Base-by-base conservation (phyloP, 352 stramenopile species). In the Pythium inflatum region DNA sequence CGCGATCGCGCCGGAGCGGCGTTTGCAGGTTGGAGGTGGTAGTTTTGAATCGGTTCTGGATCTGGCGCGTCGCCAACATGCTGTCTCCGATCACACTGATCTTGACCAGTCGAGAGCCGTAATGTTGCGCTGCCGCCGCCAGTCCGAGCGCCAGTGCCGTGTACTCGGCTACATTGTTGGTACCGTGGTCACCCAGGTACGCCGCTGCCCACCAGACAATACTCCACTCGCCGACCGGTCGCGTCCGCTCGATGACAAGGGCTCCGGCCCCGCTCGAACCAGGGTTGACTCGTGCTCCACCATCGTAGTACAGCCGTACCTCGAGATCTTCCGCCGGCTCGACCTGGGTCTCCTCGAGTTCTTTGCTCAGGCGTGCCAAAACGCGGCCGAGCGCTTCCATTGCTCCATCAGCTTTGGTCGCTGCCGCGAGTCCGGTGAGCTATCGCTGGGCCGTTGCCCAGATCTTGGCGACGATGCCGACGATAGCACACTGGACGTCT, bases 71-170 rank as follows among this genome's bases (percentile, higher is more conserved):
- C 9, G 25, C 50, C 1, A 58, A 16, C 5, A 25, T 3, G 28
- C 31, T 58, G 31, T 58, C 50, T 8, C 50, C 50, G 28, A 58
- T 58, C 7, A 58, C n/a, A 27, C 24, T 14, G 18, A 58, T n/a
- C 18, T 13, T 13, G 50, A 43, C 25, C 11, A 9, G 20, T 14
- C 11, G 1, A 12, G 30, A 5, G 27, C 28, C 11, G 14, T 43
- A 41, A n/a, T 27, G 50, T 13, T 41, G 27, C 1, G 7, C 25
- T 3, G n/a, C 22, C 31, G 13, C 50, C 14, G 36, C 11, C 2
- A 41, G 27, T 2, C 50, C 50, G 27, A 28, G 13, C 14, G 50
- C 30, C 6, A 41, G 50, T 5, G 27, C 50, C 16, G 30, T 41
- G 30, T 58, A 27, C 31, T 58, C 50, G 3, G 50, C 50, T 12